Evolutionary conservation across 2,329 filamentous ascomycete species (phyloP), one percentile per base, ranked within the genome.

Genomic region (Diaporthe aspalathi): DNA sequence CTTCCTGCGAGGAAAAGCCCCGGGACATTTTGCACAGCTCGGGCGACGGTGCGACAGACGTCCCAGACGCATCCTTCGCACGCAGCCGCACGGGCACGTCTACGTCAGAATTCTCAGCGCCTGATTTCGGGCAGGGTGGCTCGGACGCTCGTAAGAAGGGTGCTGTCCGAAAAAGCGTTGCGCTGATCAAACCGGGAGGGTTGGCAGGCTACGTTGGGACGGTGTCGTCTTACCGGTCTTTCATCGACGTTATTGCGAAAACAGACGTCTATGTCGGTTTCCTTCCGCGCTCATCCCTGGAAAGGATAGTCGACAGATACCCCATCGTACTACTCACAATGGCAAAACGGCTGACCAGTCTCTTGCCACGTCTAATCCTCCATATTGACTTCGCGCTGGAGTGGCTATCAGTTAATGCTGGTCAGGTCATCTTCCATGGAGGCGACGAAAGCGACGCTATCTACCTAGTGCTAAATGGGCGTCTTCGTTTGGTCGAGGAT

Each of bases 221-320:
- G 0, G 92, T 99, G 22, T 97, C 96, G 2, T 97, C 95, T 0
- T 97, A 98, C 79, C 88, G 96, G 32, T 99, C 96, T 0, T 98
- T 98, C 79, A 96, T 97, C 24, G 95, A 98, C 78, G 95, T 99
- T 1, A 93, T 95, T 47, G 97, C 96, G 3, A 98, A 98, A 83
- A 99, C 97, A 0, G 96, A 99, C 81, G 96, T 98, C 2, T 98
- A 98, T 77, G 96, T 99, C 17, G 96, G 96, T 1, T 99, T 99
- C 75, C 84, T 99, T 16, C 96, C 96, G 0, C 89, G 94, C 38
- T 88, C 90, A 0, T 93, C 94, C 0, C 86, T 99, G 35, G 96
- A 99, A 79, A 89, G 94, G 74, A 96, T 99, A 57, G 94, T 97
- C 1, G 96, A 99, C 75, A 91, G 90, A 75, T 96, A 98, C 78